Evolutionary conservation across 1,284 basidiomycete genomes (phyloP), one percentile per base, ranked within the genome.

Genomic region (Inonotus obliquus): DNA sequence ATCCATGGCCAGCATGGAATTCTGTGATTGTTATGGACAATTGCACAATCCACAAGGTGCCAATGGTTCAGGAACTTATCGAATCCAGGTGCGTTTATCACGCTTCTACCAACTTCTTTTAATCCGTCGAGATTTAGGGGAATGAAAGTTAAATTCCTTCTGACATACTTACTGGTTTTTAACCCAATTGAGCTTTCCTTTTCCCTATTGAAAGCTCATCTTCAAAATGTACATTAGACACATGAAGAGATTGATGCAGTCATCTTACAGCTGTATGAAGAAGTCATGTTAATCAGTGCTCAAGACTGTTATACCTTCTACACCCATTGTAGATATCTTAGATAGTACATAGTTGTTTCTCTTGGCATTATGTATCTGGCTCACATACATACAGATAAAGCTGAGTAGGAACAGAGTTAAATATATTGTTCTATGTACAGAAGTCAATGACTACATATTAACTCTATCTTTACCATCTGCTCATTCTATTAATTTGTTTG

Each of bases 21-120:
- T 72, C 70, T 37, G 71, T 75, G 0, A 67, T 75, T 54, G 60
- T 75, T 5, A 71, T 76, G 69, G 74, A 76, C 59, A 75, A 76
- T 63, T 71, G 69, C 44, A 41, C 65, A 0, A 74, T 75, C 41
- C 73, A 74, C 57, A 68, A 73, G 48, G 45, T 61, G 19, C 64
- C 59, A 6, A 55, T 63, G 17, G 63, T 74, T 9, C 29, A 63
- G 4, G 68, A 72, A n/a, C 39, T 69, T 48, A 68, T 73, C 63
- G 48, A 66, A 51, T 37, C 38, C 21, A 57, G 37, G 54, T 45
- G 4, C 38, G 58, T 60, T 32, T 32, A 32, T 9, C 32, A 32
- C 32, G n/a, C 32, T 32, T 4, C 32, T 9, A 32, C 9, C 32
- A 32, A 9, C 32, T 32, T 32, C 71, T 32, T 9, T 32, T 32